A percentile compares a stretch with the other conserved stretches of the same genome.
Evolutionary conservation across 495 filamentous ascomycete genomes (phyloP).

Genomic region (Lophiostoma macrostomum): DNA sequence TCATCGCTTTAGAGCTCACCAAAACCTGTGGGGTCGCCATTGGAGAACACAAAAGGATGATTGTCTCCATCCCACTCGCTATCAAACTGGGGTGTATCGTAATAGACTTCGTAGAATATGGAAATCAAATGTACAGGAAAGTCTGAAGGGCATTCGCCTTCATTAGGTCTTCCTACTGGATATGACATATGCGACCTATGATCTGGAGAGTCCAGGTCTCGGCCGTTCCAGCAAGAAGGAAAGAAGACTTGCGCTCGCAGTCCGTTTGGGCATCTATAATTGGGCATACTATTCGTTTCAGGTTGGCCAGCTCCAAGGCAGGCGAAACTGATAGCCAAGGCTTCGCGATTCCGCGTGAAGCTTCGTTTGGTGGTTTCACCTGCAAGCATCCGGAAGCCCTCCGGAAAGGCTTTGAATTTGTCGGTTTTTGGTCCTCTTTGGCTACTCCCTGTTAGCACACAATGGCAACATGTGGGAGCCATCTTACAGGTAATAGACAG

Average conservation of each 20-base stretch:
- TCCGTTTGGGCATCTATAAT: slow-evolving; percentile 56
- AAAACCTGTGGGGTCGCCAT: slow-evolving; percentile 48
- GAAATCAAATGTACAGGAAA: slow-evolving; percentile 63
- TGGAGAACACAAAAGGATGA: slow-evolving; percentile 65
- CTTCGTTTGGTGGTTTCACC: slow-evolving; percentile 57
- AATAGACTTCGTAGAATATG: slow-evolving; percentile 69
- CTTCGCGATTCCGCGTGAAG: slow-evolving; percentile 44
- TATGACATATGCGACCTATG: slow-evolving; percentile 60
- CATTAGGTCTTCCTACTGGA: slow-evolving; percentile 46
- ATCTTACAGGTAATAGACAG: slow-evolving; percentile 68
- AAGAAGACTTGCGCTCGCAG: slow-evolving; percentile 62
- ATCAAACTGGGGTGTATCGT: slow-evolving; percentile 55
- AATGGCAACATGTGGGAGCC: not conserved
- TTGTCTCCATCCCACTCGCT: slow-evolving; percentile 55
- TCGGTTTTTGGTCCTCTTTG: slow-evolving; percentile 59
- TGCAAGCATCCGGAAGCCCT: slow-evolving; percentile 70
- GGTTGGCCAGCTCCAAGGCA: slow-evolving; percentile 51
- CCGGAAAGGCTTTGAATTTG: slow-evolving; percentile 63
- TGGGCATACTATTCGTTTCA: slow-evolving; percentile 54
- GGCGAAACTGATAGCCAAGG: slow-evolving; percentile 53
- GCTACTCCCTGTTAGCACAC: slow-evolving; percentile 48
- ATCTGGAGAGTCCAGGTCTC: slow-evolving; percentile 47
- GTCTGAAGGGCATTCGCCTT: slow-evolving; percentile 52
- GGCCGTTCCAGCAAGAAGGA: slow-evolving; percentile 49
- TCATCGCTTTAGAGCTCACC: no score